These are phyloP conservation scores for Botrytis aclada DNA, from an alignment of 2,329 filamentous ascomycete genomes.

Conservation along the genomic window DNA sequence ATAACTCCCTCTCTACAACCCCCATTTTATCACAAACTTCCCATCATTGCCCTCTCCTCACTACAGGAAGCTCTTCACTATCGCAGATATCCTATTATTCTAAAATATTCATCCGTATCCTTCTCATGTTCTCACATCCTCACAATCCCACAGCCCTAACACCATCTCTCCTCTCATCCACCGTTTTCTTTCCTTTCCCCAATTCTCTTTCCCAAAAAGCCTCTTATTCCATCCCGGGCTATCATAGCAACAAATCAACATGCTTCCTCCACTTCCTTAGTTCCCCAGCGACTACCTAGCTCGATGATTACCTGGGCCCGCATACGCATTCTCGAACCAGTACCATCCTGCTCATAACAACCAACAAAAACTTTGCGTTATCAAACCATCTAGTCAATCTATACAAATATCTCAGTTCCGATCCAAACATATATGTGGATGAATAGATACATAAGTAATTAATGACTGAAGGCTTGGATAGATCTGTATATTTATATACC, in stretches of 20 bases:
- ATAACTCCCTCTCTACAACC: background rate
- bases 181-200: background rate
- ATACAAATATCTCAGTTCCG: fast-evolving
- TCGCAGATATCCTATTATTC: background rate
- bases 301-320: fast-evolving
- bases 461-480: too few relatives aligned
- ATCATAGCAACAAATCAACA: background rate
- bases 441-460: too few relatives aligned
- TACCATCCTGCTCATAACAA: background rate
- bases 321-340: too few relatives aligned
- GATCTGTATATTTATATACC: too few relatives aligned
- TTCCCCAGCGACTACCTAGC: too few relatives aligned
- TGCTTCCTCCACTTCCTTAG: too few relatives aligned
- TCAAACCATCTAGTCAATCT: fast-evolving
- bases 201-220: background rate
- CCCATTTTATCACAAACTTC: too few relatives aligned
- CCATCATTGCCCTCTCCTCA: fast-evolving
- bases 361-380: background rate
- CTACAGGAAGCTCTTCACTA: background rate
- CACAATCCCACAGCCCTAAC: background rate
- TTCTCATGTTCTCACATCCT: background rate
- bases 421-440: too few relatives aligned
- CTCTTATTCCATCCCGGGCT: background rate
- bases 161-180: background rate
- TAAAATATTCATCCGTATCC: fast-evolving